Base-by-base conservation (phyloP, 1,284 basidiomycete species). In the Moesziomyces antarcticus region DNA sequence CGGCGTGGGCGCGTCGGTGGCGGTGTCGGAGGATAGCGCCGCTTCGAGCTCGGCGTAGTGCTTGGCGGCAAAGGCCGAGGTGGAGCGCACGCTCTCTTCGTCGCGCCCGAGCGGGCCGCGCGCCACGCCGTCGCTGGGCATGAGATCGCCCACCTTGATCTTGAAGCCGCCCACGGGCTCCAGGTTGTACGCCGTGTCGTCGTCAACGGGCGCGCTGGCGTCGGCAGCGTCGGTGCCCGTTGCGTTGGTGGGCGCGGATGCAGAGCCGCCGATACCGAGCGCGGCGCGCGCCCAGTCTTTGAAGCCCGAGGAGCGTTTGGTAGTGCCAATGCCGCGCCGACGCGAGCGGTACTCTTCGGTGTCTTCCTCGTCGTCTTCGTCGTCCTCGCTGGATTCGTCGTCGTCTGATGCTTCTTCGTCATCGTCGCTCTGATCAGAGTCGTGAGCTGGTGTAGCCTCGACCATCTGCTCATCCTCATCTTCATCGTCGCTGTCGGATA, bases 221-320 rank as follows among this genome's bases (percentile, higher is more conserved):
- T 53, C 51, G 2, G 58, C 37, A 5, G 48, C 64, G 21, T 54
- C 47, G 13, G 54, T 46, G 48, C 25, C 27, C 16, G 53, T 56
- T 3, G 60, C 53, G 8, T 33, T 40, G 16, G 40, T n/a, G 9
- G 49, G n/a, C 1, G 43, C 43, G 10, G 59, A 49, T 7, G 63
- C 73, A 20, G 58, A 54, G 7, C 63, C 63, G n/a, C 52, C 53
- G 20, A 81, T 67, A 6, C 77, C 74, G 20, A 83, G 58, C 8
- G 81, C 80, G 6, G 71, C 62, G n/a, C 72, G 60, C 11, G 82
- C 82, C 81, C 81, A 83, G 44, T 80, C 75, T 49, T 83, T 83
- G 73, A 83, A 83, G 21, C 78, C 78, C 13, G 59, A 60, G 47
- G 73, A 73, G 35, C 75, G 67, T 3, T 59, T 51, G 9, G 80